Percentiles rank a stretch among this genome's conserved stretches.
Evolutionary conservation across 1,139 yeast genomes (phyloP).

Genomic region (Blastobotrys persicus): DNA sequence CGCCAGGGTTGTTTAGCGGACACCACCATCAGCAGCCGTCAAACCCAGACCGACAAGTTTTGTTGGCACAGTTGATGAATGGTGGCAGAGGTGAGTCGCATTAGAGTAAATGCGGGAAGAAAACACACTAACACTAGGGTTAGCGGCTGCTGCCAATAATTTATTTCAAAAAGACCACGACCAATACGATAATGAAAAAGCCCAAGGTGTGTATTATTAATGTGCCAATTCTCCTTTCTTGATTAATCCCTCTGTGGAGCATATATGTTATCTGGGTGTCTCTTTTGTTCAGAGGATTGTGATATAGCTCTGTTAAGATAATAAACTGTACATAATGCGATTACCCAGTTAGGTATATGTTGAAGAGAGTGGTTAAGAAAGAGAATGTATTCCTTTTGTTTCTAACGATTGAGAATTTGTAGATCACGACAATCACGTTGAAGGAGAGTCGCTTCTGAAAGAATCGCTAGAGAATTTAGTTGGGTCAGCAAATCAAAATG

Average conservation of each 20-base stretch:
- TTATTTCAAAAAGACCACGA: constrained; percentile 5
- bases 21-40: constrained; percentile 23
- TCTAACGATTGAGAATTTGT: neutral
- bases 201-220: constrained; percentile 19
- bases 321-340: neutral
- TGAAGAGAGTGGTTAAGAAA: neutral
- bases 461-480: neutral
- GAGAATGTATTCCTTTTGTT: constrained; percentile 4
- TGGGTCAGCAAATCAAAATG: neutral
- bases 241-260: constrained; percentile 7
- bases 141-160: constrained; percentile 5
- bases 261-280: constrained; percentile 11
- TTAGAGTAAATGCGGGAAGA: constrained; percentile 6
- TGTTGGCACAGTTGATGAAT: constrained; percentile 40
- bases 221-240: constrained; percentile 10
- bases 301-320: neutral
- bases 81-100: constrained; percentile 30
- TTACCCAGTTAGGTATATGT: neutral
- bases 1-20: constrained; percentile 32
- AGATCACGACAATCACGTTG: neutral
- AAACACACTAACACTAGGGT: neutral
- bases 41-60: constrained; percentile 37
- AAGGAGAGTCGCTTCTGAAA: neutral
- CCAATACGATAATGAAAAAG: neutral
- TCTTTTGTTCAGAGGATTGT: neutral